Evolutionary conservation across 1,139 yeast genomes (phyloP).

Genomic region (Meyerozyma smithsonii): DNA sequence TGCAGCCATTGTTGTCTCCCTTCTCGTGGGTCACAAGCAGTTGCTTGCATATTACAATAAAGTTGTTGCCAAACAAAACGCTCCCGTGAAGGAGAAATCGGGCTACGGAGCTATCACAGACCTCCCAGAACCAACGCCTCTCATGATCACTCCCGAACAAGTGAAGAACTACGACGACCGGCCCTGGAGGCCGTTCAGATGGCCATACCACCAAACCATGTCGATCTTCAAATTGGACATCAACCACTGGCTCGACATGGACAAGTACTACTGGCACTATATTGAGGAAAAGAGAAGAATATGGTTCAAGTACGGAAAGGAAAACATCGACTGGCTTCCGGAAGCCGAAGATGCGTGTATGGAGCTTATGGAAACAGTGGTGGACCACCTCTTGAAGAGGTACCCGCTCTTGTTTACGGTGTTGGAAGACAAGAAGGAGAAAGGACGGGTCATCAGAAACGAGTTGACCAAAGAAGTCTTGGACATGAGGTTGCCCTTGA

Average conservation of each 20-base stretch:
- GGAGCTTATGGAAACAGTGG: constrained; percentile 61
- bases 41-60: not conserved
- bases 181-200: constrained; percentile 78
- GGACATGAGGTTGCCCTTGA: constrained; percentile 56
- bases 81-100: constrained; percentile 5
- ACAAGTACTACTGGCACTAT: constrained; percentile 64
- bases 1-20: constrained; percentile 2
- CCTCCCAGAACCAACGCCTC: constrained; percentile 52
- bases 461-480: constrained; percentile 57
- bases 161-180: constrained; percentile 63
- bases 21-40: not conserved
- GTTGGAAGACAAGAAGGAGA: constrained; percentile 29
- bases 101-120: constrained; percentile 14
- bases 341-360: constrained; percentile 59
- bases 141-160: constrained; percentile 62
- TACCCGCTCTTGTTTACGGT: constrained; percentile 61
- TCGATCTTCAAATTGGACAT: constrained; percentile 63
- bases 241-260: constrained; percentile 79
- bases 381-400: constrained; percentile 53
- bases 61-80: not conserved
- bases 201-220: constrained; percentile 83
- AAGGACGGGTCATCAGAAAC: constrained; percentile 47
- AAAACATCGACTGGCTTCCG: constrained; percentile 64
- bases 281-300: constrained; percentile 58
- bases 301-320: constrained; percentile 52